Evolutionary conservation across 108 stramenopile genomes (phyloP), one percentile per base, ranked within the genome.

Genomic region (Cyclotella sp.): DNA sequence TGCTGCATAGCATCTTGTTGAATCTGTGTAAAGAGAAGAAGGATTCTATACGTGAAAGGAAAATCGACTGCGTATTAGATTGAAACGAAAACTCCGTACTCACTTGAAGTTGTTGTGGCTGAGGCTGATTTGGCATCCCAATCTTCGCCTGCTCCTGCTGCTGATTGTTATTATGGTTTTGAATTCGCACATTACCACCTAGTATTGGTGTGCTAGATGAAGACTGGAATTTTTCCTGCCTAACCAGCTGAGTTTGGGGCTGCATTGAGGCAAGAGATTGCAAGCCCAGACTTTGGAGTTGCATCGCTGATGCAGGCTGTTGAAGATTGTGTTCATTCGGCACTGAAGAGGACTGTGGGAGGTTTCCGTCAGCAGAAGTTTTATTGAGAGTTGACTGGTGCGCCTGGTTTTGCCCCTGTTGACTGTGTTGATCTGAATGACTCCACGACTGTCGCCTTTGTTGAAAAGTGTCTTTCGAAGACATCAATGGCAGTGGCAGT

Each of bases 301-400:
- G 55, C 55, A 55, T 55, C 22, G n/a, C 55, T 19, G 11, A 5
- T 55, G 22, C 21, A 24, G 55, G 19, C 11, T 24, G 55, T 55
- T 19, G 55, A 55, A 55, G 24, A 55, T 55, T 55, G 55, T 22
- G 12, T 22, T 55, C 21, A 55, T 55, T 55, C 11, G 55, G 55
- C 55, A 55, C 12, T 49, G 47, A 49, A n/a, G 47, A 49, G 1
- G 55, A 24, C 55, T 55, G 55, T 8, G n/a, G 55, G 24, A 24
- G 11, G n/a, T 26, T 22, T 12, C 8, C 24, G 24, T 9, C 55
- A 8, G 11, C 55, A 26, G 9, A 24, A 26, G 11, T 55, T 24
- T 9, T 0, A 26, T 12, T n/a, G 11, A 24, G 55, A 12, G 47
- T 3, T 9, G 9, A 49, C n/a, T 16, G 47, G 2, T 12, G n/a